Percentiles rank a stretch among this genome's conserved stretches.
Conservation (phyloP, 164 flowering plant species). For the Vitis cinerea region DNA sequence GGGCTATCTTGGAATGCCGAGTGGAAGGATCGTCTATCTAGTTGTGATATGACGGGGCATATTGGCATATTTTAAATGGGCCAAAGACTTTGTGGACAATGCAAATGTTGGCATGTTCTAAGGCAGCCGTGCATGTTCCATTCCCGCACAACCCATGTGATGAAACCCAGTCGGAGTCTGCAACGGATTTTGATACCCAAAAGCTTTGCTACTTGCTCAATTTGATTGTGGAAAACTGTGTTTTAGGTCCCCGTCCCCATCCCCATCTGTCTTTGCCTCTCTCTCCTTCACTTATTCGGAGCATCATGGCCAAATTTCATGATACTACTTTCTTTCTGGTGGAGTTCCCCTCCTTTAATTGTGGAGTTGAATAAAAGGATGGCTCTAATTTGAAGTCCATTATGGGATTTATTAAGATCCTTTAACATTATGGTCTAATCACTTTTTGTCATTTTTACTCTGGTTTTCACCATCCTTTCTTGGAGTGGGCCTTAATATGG, state of each 20-base stretch:
- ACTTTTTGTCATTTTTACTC: neutral
- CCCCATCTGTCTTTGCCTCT: too few relatives aligned
- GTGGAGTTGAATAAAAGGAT: too few relatives aligned
- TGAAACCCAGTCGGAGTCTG: constrained; percentile 9
- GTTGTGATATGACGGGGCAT: constrained; percentile 21
- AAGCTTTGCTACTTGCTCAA: too few relatives aligned
- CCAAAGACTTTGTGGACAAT: constrained; percentile 6
- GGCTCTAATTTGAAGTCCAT: too few relatives aligned
- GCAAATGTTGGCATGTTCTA: constrained; percentile 27
- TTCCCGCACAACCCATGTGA: constrained; percentile 29
- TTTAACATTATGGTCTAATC: neutral
- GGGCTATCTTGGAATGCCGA: constrained; percentile 17
- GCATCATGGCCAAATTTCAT: too few relatives aligned
- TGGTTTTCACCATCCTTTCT: too few relatives aligned
- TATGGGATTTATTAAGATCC: neutral
- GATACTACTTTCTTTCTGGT: too few relatives aligned
- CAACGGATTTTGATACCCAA: neutral
- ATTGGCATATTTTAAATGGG: constrained; percentile 6
- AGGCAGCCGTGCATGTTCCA: constrained; percentile 33
- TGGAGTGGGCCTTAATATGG: too few relatives aligned
- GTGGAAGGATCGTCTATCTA: constrained; percentile 13
- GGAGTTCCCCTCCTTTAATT: too few relatives aligned
- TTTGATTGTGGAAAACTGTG: too few relatives aligned
- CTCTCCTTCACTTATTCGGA: too few relatives aligned
- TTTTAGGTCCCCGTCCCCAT: too few relatives aligned